A percentile compares a stretch with the other conserved stretches of the same genome.
Evolutionary conservation across 371 early-diverging fungal genomes (phyloP).

Genomic region (Synchytrium microbalum): DNA sequence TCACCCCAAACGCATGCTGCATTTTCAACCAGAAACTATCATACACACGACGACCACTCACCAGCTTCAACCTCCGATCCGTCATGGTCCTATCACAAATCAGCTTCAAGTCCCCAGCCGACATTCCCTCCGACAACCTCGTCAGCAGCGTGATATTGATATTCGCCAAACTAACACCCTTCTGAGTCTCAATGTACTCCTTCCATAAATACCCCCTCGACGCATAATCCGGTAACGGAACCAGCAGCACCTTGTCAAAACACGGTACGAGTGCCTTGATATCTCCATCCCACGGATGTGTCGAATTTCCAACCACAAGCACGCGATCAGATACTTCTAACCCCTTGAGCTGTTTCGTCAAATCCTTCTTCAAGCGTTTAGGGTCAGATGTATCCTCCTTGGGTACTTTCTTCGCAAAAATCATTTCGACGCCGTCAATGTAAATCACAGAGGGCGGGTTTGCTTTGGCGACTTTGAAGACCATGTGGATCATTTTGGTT

Average conservation of each 20-base stretch:
- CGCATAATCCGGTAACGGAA: slow-evolving; percentile 43
- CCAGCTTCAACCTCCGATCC: slow-evolving; percentile 36
- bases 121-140: slow-evolving; percentile 32
- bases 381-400: slow-evolving; percentile 52
- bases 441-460: slow-evolving; percentile 43
- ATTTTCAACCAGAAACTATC: no score
- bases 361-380: slow-evolving; percentile 49
- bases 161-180: background rate
- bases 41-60: slow-evolving; percentile 10
- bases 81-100: slow-evolving; percentile 35
- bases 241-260: slow-evolving; percentile 35
- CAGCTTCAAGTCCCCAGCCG: slow-evolving; percentile 34
- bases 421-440: slow-evolving; percentile 46
- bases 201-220: slow-evolving; percentile 36
- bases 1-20: background rate
- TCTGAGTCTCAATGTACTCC: slow-evolving; percentile 22
- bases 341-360: slow-evolving; percentile 40
- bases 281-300: slow-evolving; percentile 50
- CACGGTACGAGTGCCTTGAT: slow-evolving; percentile 39
- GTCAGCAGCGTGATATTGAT: slow-evolving; percentile 39
- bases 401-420: slow-evolving; percentile 52
- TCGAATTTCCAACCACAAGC: slow-evolving; percentile 34
- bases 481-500: slow-evolving; percentile 50
- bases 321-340: slow-evolving; percentile 36
- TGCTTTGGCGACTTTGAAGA: slow-evolving; percentile 50